Percentiles rank a stretch among this genome's conserved stretches.
These are phyloP conservation scores for Calonectria hongkongensis DNA, from an alignment of 2,329 filamentous ascomycete genomes.

Conservation along the genomic window DNA sequence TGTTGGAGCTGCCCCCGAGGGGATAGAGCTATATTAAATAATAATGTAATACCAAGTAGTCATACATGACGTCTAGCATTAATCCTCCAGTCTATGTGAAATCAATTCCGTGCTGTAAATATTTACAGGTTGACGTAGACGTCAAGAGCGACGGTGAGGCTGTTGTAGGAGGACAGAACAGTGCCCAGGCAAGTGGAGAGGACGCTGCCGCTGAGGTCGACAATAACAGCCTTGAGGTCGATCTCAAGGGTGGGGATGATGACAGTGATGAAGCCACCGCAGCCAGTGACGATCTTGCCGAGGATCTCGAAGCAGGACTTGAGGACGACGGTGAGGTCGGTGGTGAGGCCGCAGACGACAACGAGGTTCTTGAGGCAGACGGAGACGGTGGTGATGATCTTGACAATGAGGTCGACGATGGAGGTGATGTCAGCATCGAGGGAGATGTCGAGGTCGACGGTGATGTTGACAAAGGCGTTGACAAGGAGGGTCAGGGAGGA, in stretches of 20 bases:
- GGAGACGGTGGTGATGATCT: slow-evolving; percentile 14
- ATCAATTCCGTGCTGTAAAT: slow-evolving; percentile 7
- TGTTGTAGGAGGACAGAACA: slow-evolving; percentile 4
- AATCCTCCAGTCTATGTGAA: slow-evolving; percentile 1
- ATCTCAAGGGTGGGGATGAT: slow-evolving; percentile 24
- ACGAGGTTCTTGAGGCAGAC: slow-evolving; percentile 21
- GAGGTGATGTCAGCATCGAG: slow-evolving; percentile 16
- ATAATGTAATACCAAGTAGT: background rate
- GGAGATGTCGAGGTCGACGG: background rate
- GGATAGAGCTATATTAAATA: slow-evolving; percentile 7
- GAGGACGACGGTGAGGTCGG: slow-evolving; percentile 11
- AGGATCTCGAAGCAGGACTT: background rate
- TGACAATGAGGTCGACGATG: slow-evolving; percentile 15
- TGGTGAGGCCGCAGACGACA: background rate
- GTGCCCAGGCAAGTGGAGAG: slow-evolving; percentile 14
- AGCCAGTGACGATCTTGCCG: slow-evolving; percentile 20
- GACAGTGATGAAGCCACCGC: slow-evolving; percentile 18
- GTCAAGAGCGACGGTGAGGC: slow-evolving; percentile 13
- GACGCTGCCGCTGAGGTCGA: slow-evolving; percentile 11
- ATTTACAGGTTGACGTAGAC: slow-evolving; percentile 26
- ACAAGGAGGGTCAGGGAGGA: slow-evolving; percentile 11
- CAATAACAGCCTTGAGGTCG: slow-evolving; percentile 1
- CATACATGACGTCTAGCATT: slow-evolving; percentile 3
- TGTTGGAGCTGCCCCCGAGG: background rate
- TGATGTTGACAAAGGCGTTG: slow-evolving; percentile 1